These are phyloP conservation scores for Oryza australiensis DNA, from an alignment of 176 grass and related monocot genomes.

Conservation along the genomic window DNA sequence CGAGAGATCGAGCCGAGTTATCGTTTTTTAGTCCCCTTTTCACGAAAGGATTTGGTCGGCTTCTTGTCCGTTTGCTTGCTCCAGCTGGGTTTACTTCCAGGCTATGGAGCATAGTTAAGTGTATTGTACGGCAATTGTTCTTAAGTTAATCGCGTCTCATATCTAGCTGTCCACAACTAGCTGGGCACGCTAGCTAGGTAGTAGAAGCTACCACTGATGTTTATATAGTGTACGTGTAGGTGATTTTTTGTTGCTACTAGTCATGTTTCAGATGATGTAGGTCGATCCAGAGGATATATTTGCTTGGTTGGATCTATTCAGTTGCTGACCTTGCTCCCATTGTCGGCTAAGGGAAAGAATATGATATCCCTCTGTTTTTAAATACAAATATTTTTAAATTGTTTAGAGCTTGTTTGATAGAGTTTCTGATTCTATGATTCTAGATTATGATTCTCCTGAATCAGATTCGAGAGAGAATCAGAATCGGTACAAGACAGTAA, in stretches of 20 bases:
- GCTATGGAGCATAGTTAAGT: conserved; percentile 8
- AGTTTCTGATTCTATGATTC: too few species aligned
- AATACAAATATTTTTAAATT: too few species aligned
- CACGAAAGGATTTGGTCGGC: background rate
- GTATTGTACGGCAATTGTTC: conserved; percentile 14
- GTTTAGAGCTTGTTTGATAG: too few species aligned
- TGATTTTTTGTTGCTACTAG: background rate
- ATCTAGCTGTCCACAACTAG: conserved; percentile 42
- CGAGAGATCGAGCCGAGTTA: background rate
- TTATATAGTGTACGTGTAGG: background rate
- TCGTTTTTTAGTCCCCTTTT: too few species aligned
- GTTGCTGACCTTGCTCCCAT: background rate
- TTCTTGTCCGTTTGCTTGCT: background rate
- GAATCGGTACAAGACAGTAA: too few species aligned
- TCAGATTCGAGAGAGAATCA: too few species aligned
- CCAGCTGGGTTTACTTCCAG: background rate
- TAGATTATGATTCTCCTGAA: too few species aligned
- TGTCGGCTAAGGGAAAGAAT: background rate
- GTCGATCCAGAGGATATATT: background rate
- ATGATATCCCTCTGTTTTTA: too few species aligned
- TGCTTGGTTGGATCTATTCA: background rate
- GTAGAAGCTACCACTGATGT: background rate
- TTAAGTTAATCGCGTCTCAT: background rate
- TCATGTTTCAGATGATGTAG: background rate
- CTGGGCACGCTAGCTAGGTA: background rate